Evolutionary conservation across 805 yeast species (phyloP).

Genomic region (Ogataea angusta): DNA sequence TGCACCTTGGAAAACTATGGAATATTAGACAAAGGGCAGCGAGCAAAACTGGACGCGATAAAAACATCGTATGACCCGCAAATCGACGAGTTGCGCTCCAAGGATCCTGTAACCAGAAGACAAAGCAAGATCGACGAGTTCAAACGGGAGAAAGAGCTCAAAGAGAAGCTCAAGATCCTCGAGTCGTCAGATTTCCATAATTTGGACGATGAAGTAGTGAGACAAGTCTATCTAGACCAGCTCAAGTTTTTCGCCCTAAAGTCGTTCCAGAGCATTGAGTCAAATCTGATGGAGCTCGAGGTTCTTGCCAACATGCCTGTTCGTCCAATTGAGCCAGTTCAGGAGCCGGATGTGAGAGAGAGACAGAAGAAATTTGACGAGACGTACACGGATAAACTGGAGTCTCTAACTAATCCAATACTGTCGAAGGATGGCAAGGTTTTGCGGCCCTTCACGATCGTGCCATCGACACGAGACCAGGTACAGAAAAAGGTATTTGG

Average conservation of each 20-base stretch:
- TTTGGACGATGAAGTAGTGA: conserved; percentile 61
- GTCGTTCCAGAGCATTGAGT: conserved; percentile 55
- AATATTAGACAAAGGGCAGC: conserved; percentile 38
- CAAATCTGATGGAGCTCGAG: conserved; percentile 61
- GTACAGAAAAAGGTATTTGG: conserved; percentile 70
- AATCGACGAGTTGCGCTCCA: conserved; percentile 34
- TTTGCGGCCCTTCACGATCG: conserved; percentile 77
- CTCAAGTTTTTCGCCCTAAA: conserved; percentile 49
- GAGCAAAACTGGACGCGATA: conserved; percentile 38
- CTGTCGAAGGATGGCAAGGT: conserved; percentile 74
- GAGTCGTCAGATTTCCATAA: conserved; percentile 34
- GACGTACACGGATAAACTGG: conserved; percentile 65
- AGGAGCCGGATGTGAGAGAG: conserved; percentile 13
- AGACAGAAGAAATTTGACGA: conserved; percentile 29
- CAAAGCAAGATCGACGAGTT: conserved; percentile 70
- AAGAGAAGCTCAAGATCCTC: conserved; percentile 40
- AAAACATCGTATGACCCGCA: conserved; percentile 40
- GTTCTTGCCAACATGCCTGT: conserved; percentile 50
- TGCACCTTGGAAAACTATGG: conserved; percentile 44
- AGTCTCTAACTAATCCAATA: conserved; percentile 46
- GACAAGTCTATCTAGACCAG: conserved; percentile 55
- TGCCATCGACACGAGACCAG: conserved; percentile 49
- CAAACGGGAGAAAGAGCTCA: conserved; percentile 56
- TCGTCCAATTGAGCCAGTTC: conserved; percentile 10
- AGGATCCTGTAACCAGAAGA: conserved; percentile 48